Evolutionary conservation across 2,329 filamentous ascomycete species (phyloP).

Genomic region (Plectosphaerella plurivora): DNA sequence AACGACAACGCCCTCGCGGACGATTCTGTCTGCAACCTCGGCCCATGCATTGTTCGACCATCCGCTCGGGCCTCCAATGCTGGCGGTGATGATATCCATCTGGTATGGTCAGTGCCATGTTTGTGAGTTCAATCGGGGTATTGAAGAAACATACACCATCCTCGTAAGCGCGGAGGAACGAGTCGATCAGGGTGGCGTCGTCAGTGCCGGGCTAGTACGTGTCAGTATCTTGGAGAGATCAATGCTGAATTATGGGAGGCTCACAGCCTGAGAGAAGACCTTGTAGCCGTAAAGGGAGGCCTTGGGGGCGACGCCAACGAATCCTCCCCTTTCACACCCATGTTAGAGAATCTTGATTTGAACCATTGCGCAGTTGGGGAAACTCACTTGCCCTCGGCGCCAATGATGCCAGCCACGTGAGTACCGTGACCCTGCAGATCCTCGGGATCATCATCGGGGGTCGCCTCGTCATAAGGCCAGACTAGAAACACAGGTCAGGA

Average conservation of each 20-base stretch:
- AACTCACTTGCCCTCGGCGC: conserved; percentile 15
- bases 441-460: conserved; percentile 24
- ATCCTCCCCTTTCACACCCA: conserved; percentile 6
- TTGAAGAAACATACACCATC: conserved; percentile 18
- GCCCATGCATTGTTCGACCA: conserved; percentile 24
- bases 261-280: conserved; percentile 17
- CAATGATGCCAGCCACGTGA: conserved; percentile 25
- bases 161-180: conserved; percentile 27
- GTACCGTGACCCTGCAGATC: conserved; percentile 21
- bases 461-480: conserved; percentile 12
- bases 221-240: neutral
- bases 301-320: conserved; percentile 19
- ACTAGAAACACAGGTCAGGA: neutral
- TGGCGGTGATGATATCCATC: conserved; percentile 29
- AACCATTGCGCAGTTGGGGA: neutral
- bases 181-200: conserved; percentile 33
- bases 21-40: conserved; percentile 33
- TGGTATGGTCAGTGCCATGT: neutral
- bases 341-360: conserved; percentile 8
- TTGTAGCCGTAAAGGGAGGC: conserved; percentile 22
- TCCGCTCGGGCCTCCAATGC: conserved; percentile 25
- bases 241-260: neutral
- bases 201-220: conserved; percentile 10
- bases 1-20: conserved; percentile 41
- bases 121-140: neutral